phyloP scores from a whole-genome alignment of 1,139 yeast species.

The Candida pseudoviswanathii region DNA sequence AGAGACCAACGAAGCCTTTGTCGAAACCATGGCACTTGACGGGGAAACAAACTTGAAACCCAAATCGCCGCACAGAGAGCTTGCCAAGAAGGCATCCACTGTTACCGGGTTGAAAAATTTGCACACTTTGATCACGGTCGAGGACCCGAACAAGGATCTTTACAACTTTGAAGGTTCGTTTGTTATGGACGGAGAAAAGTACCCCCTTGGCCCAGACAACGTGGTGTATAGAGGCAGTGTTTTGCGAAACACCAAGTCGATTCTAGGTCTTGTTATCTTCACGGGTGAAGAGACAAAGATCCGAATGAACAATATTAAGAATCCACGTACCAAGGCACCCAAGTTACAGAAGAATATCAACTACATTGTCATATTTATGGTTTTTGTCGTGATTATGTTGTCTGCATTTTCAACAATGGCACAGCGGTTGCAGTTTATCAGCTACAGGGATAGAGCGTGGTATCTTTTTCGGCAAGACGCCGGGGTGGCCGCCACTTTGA shows the following conservation, averaged over 20 bases:
- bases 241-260: constrained; percentile 74
- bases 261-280: constrained; percentile 81
- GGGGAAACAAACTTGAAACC: constrained; percentile 94
- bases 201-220: constrained; percentile 78
- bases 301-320: constrained; percentile 89
- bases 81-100: constrained; percentile 51
- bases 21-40: constrained; percentile 96
- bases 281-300: constrained; percentile 96
- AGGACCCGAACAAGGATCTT: constrained; percentile 89
- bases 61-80: constrained; percentile 64
- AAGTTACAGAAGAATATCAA: constrained; percentile 83
- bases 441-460: constrained; percentile 62
- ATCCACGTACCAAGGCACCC: constrained; percentile 92
- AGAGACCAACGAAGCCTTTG: constrained; percentile 71
- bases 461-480: constrained; percentile 72
- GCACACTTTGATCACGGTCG: constrained; percentile 62
- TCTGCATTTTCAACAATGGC: constrained; percentile 86
- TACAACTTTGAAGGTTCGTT: constrained; percentile 84
- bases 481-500: constrained; percentile 86
- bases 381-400: constrained; percentile 69
- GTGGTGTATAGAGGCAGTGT: constrained; percentile 87
- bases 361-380: constrained; percentile 85
- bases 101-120: constrained; percentile 55
- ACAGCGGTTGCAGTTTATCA: constrained; percentile 55
- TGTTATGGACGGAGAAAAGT: constrained; percentile 24